phyloP scores from a whole-genome alignment of 306 rosid species.

The Castanospermum australe region DNA sequence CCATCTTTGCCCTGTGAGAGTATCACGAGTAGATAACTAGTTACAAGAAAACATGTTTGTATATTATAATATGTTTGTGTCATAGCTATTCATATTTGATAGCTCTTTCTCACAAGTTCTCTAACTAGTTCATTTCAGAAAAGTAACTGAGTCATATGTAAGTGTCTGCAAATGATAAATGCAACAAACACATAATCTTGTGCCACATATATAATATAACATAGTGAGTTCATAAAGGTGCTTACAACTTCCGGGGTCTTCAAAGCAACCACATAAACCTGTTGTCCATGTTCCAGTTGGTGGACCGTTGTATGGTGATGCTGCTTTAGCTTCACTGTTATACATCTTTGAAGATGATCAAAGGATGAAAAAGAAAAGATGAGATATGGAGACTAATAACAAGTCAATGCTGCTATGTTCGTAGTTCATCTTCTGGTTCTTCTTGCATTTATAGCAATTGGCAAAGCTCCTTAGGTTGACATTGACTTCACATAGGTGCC shows the following conservation, averaged over 20 bases:
- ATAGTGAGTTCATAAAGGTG: background rate
- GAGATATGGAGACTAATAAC: background rate
- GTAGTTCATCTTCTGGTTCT: background rate
- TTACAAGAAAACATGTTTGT: background rate
- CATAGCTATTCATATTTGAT: background rate
- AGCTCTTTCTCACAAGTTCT: background rate
- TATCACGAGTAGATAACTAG: too few relatives aligned
- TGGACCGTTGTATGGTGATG: background rate
- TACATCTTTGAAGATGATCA: slow-evolving; percentile 23
- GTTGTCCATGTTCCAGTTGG: slow-evolving; percentile 37
- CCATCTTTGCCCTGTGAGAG: too few relatives aligned
- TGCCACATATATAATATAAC: background rate
- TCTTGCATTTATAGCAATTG: slow-evolving; percentile 20
- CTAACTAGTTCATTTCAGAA: background rate
- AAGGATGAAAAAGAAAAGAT: background rate
- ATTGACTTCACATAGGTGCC: background rate
- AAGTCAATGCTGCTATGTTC: background rate
- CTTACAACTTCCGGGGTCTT: slow-evolving; percentile 34
- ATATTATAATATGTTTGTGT: background rate
- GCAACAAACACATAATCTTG: background rate
- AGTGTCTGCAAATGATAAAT: background rate
- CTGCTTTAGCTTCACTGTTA: slow-evolving; percentile 7
- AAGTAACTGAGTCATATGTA: background rate
- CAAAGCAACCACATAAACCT: slow-evolving; percentile 38
- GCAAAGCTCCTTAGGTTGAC: background rate